Evolutionary conservation across 352 stramenopile genomes (phyloP).

Genomic region (Pythium brassicae): DNA sequence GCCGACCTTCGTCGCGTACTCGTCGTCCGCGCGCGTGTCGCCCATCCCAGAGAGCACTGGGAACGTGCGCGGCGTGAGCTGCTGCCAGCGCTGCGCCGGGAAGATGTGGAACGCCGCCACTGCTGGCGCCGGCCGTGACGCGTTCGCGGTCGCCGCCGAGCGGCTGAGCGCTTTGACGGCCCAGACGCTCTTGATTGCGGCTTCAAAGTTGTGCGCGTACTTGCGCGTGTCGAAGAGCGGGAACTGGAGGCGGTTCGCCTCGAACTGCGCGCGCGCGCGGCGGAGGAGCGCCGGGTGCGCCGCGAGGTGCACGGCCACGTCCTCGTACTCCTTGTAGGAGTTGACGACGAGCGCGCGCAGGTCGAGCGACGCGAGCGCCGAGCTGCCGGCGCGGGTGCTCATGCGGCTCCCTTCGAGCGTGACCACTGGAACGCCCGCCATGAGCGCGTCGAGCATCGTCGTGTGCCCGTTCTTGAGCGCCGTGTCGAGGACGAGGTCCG

Average conservation of each 20-base stretch:
- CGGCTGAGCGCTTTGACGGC: conserved; percentile 21
- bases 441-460: conserved; percentile 73
- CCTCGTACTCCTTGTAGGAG: conserved; percentile 80
- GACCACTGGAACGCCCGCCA: conserved; percentile 68
- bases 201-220: conserved; percentile 48
- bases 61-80: conserved; percentile 25
- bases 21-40: conserved; percentile 27
- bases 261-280: conserved; percentile 32
- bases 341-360: conserved; percentile 56
- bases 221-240: conserved; percentile 64
- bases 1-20: conserved; percentile 34
- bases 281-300: conserved; percentile 24
- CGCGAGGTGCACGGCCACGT: conserved; percentile 56
- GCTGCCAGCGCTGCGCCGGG: conserved; percentile 10
- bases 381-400: conserved; percentile 61
- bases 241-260: conserved; percentile 36
- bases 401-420: conserved; percentile 67
- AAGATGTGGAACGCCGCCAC: conserved; percentile 55
- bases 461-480: conserved; percentile 84
- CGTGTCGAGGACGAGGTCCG: conserved; percentile 79
- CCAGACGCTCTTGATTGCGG: conserved; percentile 44
- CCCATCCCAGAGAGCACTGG: conserved; percentile 29
- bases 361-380: conserved; percentile 41
- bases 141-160: background rate
- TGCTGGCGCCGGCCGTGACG: background rate